Evolutionary conservation across 192 early-diverging fungal genomes (phyloP), one percentile per base, ranked within the genome.

Genomic region (Backusella tarrabulga): DNA sequence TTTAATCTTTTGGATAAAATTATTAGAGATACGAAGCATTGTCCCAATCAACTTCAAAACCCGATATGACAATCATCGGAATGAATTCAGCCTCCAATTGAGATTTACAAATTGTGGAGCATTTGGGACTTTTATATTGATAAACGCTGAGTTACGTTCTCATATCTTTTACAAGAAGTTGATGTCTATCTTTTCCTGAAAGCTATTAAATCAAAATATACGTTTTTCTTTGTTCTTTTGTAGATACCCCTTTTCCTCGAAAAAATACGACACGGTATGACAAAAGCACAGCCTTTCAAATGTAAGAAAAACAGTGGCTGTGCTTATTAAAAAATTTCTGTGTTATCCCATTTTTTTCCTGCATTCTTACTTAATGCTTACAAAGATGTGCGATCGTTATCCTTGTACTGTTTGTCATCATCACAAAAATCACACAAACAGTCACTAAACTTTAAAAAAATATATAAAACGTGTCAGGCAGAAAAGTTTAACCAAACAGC

Each of bases 381-480:
- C 56, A 63, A 63, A 63, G 23, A 23, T 63, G 3, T 0, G 12
- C 23, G 26, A 9, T 23, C 56, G 11, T 63, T 21, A n/a, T 56
- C n/a, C n/a, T 21, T 63, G 26, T n/a, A 12, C 23, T 63, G 56
- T 63, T 63, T 63, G 56, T 63, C 21, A 63, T 63, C 21, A 63
- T 63, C 9, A 29, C 0, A 29, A 63, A 26, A 12, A 26, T 26
- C 9, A 9, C 26, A 63, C 56, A 63, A 56, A 29, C 56, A 63
- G 56, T 63, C 56, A 63, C 56, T 14, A 63, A 63, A 63, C 56
- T 63, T 63, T 63, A 63, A 63, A 63, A 63, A 63, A 15, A 14
- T 40, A 63, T 23, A 63, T 63, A 29, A 29, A 63, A 63, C 21
- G 21, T 29, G 56, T 15, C 9, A 29, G 23, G 29, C 9, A 23